A percentile compares a stretch with the other conserved stretches of the same genome.
Evolutionary conservation across 805 yeast genomes (phyloP).

Genomic region (Candida ortonii): DNA sequence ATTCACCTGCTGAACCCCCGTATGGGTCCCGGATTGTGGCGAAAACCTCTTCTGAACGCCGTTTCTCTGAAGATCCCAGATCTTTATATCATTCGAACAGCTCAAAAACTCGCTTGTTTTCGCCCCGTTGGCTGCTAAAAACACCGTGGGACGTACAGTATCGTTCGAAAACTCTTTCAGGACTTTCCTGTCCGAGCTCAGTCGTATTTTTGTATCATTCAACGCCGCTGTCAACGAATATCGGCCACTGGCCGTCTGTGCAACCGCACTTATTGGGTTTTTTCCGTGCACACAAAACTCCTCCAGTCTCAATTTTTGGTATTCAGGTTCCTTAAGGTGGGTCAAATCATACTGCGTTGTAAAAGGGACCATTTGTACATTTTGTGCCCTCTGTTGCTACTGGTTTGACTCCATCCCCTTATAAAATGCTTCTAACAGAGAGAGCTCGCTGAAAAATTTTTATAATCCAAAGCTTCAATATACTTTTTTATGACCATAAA

Average conservation of each 20-base stretch:
- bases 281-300: constrained; percentile 11
- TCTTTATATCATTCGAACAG: constrained; percentile 17
- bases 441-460: constrained; percentile 4
- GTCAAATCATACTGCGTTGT: too few species aligned
- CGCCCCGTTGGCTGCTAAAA: constrained; percentile 7
- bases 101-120: constrained; percentile 10
- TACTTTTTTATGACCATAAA: too few species aligned
- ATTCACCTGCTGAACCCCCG: too few species aligned
- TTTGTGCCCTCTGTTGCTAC: too few species aligned
- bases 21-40: too few species aligned
- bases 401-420: too few species aligned
- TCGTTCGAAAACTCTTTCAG: constrained; percentile 11
- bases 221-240: constrained; percentile 11
- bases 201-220: constrained; percentile 9
- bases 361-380: too few species aligned
- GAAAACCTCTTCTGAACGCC: background rate
- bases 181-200: constrained; percentile 5
- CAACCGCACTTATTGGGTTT: constrained; percentile 12
- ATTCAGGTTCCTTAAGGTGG: too few species aligned
- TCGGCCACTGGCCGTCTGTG: constrained; percentile 8
- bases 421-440: too few species aligned
- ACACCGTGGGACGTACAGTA: constrained; percentile 10
- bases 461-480: constrained; percentile 5
- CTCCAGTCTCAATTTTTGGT: background rate
- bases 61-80: constrained; percentile 15